Percentiles rank a stretch among this genome's conserved stretches.
Conservation (phyloP, 2,329 filamentous ascomycete genomes). For the Gremmenia infestans region DNA sequence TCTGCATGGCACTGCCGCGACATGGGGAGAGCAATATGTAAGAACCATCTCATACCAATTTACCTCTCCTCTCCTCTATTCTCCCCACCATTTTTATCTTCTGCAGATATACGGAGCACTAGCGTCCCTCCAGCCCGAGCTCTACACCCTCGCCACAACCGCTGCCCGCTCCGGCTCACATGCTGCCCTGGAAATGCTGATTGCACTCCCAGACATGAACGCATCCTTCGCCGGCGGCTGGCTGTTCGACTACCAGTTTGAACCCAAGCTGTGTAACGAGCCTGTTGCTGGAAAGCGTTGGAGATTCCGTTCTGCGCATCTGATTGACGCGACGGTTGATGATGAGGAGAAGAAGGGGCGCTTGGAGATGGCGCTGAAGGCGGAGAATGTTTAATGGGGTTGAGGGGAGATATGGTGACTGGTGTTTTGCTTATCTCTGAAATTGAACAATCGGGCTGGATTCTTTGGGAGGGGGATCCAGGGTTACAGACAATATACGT, state of each 20-base stretch:
- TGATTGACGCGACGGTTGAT: neutral
- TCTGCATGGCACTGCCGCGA: neutral
- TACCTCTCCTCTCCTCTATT: too few species aligned
- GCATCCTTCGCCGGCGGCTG: neutral
- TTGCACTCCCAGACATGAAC: neutral
- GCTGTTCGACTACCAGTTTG: slow-evolving; percentile 3
- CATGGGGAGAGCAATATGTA: slow-evolving; percentile 10
- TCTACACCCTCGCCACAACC: neutral
- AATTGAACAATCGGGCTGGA: too few species aligned
- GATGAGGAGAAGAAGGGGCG: neutral
- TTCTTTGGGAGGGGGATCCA: too few species aligned
- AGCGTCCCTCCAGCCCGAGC: neutral
- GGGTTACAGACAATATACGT: too few species aligned
- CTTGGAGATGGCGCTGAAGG: neutral
- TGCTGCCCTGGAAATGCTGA: slow-evolving; percentile 1
- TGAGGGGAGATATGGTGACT: too few species aligned
- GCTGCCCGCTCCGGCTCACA: neutral
- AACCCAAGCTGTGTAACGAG: neutral
- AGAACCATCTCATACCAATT: neutral
- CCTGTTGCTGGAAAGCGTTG: neutral
- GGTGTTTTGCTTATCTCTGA: too few species aligned
- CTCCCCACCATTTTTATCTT: neutral
- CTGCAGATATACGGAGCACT: neutral
- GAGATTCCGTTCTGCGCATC: neutral
- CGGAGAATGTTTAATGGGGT: too few species aligned